Evolutionary conservation across 208 protist genomes (phyloP).

Genomic region (Acanthamoeba royreba): DNA sequence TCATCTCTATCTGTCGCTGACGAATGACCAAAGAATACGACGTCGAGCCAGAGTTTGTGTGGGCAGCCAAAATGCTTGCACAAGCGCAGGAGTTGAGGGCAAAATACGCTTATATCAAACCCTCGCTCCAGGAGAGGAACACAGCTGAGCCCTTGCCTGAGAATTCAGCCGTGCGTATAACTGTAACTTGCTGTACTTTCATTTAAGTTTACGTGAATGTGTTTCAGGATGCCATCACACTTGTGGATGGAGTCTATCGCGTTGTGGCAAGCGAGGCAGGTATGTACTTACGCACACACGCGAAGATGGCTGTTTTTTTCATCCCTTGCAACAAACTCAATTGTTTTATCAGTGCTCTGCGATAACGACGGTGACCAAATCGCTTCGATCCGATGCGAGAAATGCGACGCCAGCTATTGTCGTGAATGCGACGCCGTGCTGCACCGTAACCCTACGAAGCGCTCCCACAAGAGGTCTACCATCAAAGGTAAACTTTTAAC

Average conservation of each 20-base stretch:
- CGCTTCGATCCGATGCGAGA: background rate
- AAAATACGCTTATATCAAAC: background rate
- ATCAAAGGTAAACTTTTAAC: background rate
- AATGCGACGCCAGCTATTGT: background rate
- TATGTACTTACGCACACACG: background rate
- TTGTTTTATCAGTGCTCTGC: background rate
- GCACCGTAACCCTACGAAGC: background rate
- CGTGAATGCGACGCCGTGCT: background rate
- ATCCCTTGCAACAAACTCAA: background rate
- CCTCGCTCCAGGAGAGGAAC: background rate
- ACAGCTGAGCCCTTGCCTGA: background rate
- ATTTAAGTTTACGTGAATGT: background rate
- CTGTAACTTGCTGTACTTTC: background rate
- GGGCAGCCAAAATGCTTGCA: background rate
- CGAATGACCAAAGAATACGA: background rate
- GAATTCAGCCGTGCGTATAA: background rate
- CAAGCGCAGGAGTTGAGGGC: background rate
- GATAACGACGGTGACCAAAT: background rate
- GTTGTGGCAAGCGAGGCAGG: background rate
- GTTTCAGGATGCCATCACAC: background rate
- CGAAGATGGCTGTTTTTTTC: background rate
- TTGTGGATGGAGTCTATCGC: background rate
- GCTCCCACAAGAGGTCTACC: background rate
- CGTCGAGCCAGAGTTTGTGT: background rate
- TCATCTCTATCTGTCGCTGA: background rate